Percentiles rank a stretch among this genome's conserved stretches.
These are phyloP conservation scores for Ambrosiella cleistominuta DNA, from an alignment of 2,329 filamentous ascomycete species.

Conservation along the genomic window DNA sequence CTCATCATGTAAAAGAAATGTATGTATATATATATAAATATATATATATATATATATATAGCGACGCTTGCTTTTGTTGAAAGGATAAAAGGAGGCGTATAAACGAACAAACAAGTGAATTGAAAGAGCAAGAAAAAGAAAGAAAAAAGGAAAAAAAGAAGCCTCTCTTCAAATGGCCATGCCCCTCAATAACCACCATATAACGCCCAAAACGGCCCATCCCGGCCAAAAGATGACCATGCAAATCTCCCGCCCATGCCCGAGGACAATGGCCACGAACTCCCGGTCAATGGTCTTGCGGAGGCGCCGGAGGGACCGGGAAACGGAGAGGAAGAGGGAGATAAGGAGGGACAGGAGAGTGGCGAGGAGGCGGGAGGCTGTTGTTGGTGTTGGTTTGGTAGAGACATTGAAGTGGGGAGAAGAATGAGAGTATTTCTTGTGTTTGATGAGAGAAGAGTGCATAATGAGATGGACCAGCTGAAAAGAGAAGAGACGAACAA, in stretches of 20 bases:
- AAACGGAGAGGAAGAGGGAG: not conserved
- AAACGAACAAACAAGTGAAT: not conserved
- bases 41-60: not conserved
- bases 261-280: conserved; percentile 33
- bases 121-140: too few relatives aligned
- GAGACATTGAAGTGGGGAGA: not conserved
- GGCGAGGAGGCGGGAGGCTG: not conserved
- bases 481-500: too few relatives aligned
- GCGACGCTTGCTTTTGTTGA: too few relatives aligned
- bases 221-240: conserved; percentile 40
- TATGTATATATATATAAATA: too few relatives aligned
- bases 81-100: too few relatives aligned
- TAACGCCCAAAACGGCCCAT: conserved; percentile 29
- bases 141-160: not conserved
- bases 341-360: not conserved
- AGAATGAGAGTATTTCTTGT: not conserved
- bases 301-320: not conserved
- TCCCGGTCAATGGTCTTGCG: conserved; percentile 25
- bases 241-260: conserved; percentile 30
- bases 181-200: not conserved
- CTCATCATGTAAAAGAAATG: too few relatives aligned
- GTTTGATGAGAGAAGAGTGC: too few relatives aligned
- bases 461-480: too few relatives aligned
- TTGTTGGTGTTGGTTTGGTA: not conserved
- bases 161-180: conserved; percentile 4